phyloP scores from a whole-genome alignment of 2,329 filamentous ascomycete species.

The Myriosclerotinia scirpicola region DNA sequence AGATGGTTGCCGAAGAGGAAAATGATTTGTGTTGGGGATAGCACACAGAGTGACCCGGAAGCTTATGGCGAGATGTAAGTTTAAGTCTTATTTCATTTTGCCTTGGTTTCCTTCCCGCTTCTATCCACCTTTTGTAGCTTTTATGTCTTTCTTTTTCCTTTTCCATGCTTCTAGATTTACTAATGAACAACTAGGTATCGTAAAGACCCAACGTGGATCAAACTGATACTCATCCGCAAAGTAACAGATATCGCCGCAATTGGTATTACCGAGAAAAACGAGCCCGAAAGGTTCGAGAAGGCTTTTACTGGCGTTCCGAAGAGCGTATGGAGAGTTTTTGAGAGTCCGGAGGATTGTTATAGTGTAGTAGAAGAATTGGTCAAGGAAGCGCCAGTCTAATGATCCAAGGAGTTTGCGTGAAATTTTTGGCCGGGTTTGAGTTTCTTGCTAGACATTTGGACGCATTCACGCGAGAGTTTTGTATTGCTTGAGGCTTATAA shows the following conservation, averaged over 20 bases:
- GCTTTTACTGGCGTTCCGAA: conserved; percentile 76
- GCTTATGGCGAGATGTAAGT: conserved; percentile 77
- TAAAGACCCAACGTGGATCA: conserved; percentile 72
- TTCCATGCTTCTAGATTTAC: not conserved
- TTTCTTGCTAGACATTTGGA: not conserved
- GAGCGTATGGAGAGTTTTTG: conserved; percentile 78
- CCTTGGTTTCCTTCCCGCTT: not conserved
- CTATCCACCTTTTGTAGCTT: not conserved
- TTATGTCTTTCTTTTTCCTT: not conserved
- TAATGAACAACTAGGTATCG: conserved; percentile 51
- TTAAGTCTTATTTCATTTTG: not conserved
- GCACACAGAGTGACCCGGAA: conserved; percentile 88
- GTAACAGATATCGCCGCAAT: conserved; percentile 70
- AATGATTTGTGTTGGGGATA: conserved; percentile 85
- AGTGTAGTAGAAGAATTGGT: conserved; percentile 42
- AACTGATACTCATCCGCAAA: conserved; percentile 81
- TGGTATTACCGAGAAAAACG: conserved; percentile 72
- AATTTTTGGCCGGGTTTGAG: not conserved
- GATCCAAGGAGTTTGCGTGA: not conserved
- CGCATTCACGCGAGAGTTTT: not conserved
- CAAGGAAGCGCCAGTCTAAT: not conserved
- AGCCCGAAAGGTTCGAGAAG: conserved; percentile 72
- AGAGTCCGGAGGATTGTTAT: conserved; percentile 67
- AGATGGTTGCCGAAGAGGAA: conserved; percentile 75
- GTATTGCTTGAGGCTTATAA: not conserved